Conservation (phyloP, 2,329 filamentous ascomycete genomes). For the Didymella pinodella region DNA sequence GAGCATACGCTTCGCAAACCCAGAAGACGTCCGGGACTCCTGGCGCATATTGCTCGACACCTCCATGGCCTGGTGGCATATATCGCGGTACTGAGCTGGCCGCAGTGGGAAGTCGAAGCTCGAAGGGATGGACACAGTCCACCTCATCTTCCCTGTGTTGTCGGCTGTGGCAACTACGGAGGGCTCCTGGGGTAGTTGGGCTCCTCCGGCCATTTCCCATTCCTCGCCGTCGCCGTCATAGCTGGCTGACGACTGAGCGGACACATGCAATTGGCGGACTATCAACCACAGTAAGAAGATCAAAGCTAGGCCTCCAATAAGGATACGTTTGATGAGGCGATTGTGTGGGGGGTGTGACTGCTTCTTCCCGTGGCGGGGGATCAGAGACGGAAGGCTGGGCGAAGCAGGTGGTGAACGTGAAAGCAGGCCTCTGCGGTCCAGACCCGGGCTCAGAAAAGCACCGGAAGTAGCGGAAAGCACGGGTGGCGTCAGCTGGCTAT, state of each 20-base stretch:
- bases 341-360: slow-evolving; percentile 61
- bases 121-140: slow-evolving; percentile 82
- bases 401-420: slow-evolving; percentile 75
- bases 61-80: slow-evolving; percentile 72
- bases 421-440: slow-evolving; percentile 63
- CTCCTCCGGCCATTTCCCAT: slow-evolving; percentile 73
- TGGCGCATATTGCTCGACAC: slow-evolving; percentile 63
- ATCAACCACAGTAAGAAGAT: slow-evolving; percentile 62
- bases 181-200: slow-evolving; percentile 73
- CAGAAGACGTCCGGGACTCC: slow-evolving; percentile 38
- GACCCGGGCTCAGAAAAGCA: slow-evolving; percentile 47
- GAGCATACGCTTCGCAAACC: slow-evolving; percentile 45
- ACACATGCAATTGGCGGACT: slow-evolving; percentile 40
- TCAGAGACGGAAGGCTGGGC: slow-evolving; percentile 72
- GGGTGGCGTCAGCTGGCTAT: slow-evolving; percentile 45
- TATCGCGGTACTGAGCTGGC: slow-evolving; percentile 71
- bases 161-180: slow-evolving; percentile 76
- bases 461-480: slow-evolving; percentile 45
- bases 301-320: slow-evolving; percentile 61
- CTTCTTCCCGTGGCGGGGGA: slow-evolving; percentile 71
- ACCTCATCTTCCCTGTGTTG: slow-evolving; percentile 69
- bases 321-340: slow-evolving; percentile 64
- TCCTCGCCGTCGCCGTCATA: slow-evolving; percentile 51
- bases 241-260: slow-evolving; percentile 14
- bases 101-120: slow-evolving; percentile 71